These are phyloP conservation scores for Clonostachys rosea DNA, from an alignment of 2,329 filamentous ascomycete genomes.

Conservation along the genomic window DNA sequence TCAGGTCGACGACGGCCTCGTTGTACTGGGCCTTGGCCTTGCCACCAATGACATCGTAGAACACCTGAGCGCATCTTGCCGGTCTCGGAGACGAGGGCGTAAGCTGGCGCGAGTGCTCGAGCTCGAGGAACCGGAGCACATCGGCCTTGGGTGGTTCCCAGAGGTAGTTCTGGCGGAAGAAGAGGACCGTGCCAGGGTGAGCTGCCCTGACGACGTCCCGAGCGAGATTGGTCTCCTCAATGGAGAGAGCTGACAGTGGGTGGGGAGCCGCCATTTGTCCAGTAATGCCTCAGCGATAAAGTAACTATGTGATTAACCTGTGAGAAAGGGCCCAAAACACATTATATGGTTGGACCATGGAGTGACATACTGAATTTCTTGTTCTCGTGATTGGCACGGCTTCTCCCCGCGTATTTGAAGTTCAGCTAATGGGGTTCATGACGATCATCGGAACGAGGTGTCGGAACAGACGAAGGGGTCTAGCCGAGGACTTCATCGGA, in stretches of 20 bases:
- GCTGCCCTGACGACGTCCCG: conserved; percentile 35
- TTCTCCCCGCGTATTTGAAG: no score
- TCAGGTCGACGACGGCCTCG: conserved; percentile 32
- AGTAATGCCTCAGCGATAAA: no score
- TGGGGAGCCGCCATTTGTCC: conserved; percentile 12
- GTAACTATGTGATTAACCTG: no score
- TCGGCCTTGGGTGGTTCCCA: conserved; percentile 57
- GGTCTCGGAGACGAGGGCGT: conserved; percentile 34
- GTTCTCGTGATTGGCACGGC: no score
- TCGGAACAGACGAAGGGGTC: no score
- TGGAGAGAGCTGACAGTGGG: conserved; percentile 43
- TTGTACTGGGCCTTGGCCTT: conserved; percentile 19
- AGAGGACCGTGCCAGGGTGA: conserved; percentile 15
- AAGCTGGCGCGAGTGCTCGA: conserved; percentile 49
- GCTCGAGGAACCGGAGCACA: conserved; percentile 55
- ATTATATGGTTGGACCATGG: no score
- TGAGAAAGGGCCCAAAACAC: no score
- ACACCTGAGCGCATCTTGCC: conserved; percentile 38
- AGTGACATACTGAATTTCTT: no score
- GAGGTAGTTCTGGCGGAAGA: conserved; percentile 57
- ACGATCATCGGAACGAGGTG: no score
- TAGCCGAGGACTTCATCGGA: no score
- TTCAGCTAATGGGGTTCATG: no score
- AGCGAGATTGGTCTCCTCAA: conserved; percentile 41
- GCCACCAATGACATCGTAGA: conserved; percentile 31